Percentiles rank a stretch among this genome's conserved stretches.
phyloP scores from a whole-genome alignment of 805 yeast species.

The Saccharomycopsis schoenii region DNA sequence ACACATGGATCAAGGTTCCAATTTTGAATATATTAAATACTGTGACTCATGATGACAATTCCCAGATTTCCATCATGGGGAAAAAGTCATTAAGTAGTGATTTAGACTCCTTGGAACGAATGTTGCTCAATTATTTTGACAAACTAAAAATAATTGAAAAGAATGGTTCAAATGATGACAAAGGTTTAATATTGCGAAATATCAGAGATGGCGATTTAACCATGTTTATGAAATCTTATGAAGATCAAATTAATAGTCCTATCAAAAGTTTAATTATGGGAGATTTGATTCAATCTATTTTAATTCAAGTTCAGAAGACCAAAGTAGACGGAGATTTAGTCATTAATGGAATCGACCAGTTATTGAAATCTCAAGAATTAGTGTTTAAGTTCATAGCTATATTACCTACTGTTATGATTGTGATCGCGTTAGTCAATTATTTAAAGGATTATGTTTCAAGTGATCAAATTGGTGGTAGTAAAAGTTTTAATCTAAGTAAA shows the following conservation, averaged over 20 bases:
- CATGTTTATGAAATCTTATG: slow-evolving; percentile 71
- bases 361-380: slow-evolving; percentile 82
- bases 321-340: slow-evolving; percentile 93
- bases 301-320: slow-evolving; percentile 91
- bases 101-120: slow-evolving; percentile 69
- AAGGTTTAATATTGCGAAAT: slow-evolving; percentile 25
- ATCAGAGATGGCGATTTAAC: slow-evolving; percentile 65
- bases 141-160: slow-evolving; percentile 28
- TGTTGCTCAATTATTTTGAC: slow-evolving; percentile 61
- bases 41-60: slow-evolving; percentile 71
- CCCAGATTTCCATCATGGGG: slow-evolving; percentile 66
- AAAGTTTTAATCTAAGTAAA: slow-evolving; percentile 23
- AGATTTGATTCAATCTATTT: slow-evolving; percentile 58
- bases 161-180: slow-evolving; percentile 6
- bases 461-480: slow-evolving; percentile 30
- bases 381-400: slow-evolving; percentile 91
- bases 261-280: slow-evolving; percentile 56
- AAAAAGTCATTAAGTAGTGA: slow-evolving; percentile 74
- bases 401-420: slow-evolving; percentile 60
- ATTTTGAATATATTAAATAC: slow-evolving; percentile 61
- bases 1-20: slow-evolving; percentile 81
- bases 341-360: slow-evolving; percentile 79
- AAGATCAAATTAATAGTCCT: slow-evolving; percentile 62
- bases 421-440: slow-evolving; percentile 32
- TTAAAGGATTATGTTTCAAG: slow-evolving; percentile 25